These are phyloP conservation scores for Cafeteria roenbergensis DNA, from an alignment of 108 stramenopile genomes.

Conservation along the genomic window DNA sequence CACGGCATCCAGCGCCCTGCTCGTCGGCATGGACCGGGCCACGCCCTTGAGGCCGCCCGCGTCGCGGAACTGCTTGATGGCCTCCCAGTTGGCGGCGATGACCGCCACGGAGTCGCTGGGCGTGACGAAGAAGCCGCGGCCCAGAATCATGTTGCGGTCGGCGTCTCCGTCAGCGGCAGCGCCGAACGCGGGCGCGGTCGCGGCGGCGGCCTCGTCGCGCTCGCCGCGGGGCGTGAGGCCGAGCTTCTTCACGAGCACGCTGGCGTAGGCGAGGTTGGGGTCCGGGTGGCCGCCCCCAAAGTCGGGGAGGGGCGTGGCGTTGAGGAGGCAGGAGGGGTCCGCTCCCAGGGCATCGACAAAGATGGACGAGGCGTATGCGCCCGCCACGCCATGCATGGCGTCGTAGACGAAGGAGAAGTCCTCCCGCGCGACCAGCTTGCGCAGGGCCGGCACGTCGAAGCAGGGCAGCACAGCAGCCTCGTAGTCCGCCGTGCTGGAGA, in stretches of 20 bases:
- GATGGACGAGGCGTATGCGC: slow-evolving; percentile 82
- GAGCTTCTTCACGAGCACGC: slow-evolving; percentile 78
- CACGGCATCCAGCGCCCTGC: slow-evolving; percentile 91
- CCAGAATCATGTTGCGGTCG: slow-evolving; percentile 99
- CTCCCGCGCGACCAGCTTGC: slow-evolving; percentile 66
- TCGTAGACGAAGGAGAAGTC: slow-evolving; percentile 95
- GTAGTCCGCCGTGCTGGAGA: slow-evolving; percentile 63
- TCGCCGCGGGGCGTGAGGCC: slow-evolving; percentile 69
- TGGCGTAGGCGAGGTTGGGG: slow-evolving; percentile 98
- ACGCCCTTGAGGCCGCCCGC: slow-evolving; percentile 93
- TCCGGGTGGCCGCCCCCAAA: slow-evolving; percentile 96
- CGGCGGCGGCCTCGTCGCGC: slow-evolving; percentile 48
- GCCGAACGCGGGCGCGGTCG: slow-evolving; percentile 92
- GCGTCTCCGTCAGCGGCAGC: slow-evolving; percentile 99
- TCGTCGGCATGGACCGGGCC: slow-evolving; percentile 97
- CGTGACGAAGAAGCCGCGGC: slow-evolving; percentile 92
- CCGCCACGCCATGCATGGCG: slow-evolving; percentile 94
- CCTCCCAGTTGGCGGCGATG: slow-evolving; percentile 84
- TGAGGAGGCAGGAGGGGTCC: slow-evolving; percentile 58
- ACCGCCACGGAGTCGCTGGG: slow-evolving; percentile 96
- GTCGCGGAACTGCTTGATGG: slow-evolving; percentile 81
- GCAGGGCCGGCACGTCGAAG: slow-evolving; percentile 89
- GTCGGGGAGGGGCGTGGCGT: slow-evolving; percentile 78
- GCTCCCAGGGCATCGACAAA: slow-evolving; percentile 85
- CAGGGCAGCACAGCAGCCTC: slow-evolving; percentile 75